Conservation (phyloP, 2,329 filamentous ascomycete species). For the Apiospora rasikravindrae region DNA sequence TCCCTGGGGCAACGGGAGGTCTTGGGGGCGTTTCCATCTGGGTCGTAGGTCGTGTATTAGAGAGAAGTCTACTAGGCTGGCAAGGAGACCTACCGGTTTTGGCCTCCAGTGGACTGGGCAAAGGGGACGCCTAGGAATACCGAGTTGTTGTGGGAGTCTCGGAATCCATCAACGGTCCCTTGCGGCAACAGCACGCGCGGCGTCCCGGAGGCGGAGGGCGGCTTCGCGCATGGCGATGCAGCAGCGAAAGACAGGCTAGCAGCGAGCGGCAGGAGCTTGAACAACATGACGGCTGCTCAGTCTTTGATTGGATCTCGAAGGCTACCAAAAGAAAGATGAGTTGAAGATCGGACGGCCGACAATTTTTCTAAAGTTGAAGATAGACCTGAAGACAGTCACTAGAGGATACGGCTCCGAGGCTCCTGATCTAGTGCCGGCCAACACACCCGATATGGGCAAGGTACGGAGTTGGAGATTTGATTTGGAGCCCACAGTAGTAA, state of each 20-base stretch:
- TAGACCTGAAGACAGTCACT: background rate
- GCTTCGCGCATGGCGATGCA: background rate
- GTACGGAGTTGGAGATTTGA: background rate
- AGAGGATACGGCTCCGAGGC: background rate
- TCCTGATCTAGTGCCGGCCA: background rate
- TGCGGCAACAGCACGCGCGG: conserved; percentile 32
- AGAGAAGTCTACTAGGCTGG: background rate
- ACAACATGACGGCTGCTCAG: background rate
- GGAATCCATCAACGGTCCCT: conserved; percentile 42
- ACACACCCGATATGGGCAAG: background rate
- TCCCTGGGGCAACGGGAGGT: conserved; percentile 27
- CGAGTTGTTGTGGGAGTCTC: conserved; percentile 39
- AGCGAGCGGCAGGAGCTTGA: background rate
- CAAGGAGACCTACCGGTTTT: conserved; percentile 39
- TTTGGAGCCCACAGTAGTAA: background rate
- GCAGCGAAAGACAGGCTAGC: background rate
- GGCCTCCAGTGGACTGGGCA: conserved; percentile 45
- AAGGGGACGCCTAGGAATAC: conserved; percentile 47
- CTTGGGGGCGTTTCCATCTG: conserved; percentile 39
- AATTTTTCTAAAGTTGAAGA: background rate
- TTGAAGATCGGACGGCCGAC: background rate
- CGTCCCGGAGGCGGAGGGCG: background rate
- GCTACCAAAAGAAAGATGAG: background rate
- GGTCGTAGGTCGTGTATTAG: background rate
- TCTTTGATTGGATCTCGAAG: background rate